A percentile compares a stretch with the other conserved stretches of the same genome.
Evolutionary conservation across 2,329 filamentous ascomycete genomes (phyloP).

Genomic region (Cladosporium halotolerans): DNA sequence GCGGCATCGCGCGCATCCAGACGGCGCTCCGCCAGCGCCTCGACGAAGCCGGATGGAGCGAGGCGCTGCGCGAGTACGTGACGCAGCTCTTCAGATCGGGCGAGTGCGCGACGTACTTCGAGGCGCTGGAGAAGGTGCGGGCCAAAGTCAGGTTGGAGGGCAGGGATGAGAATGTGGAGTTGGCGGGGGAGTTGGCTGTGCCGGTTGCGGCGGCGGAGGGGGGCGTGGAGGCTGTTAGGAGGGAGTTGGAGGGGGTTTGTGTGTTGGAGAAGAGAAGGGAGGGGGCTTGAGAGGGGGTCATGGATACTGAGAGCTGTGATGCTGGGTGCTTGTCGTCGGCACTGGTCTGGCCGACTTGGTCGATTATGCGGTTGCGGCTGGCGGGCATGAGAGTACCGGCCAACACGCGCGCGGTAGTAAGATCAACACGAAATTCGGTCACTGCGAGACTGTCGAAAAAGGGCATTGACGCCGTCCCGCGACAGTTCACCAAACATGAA

Average conservation of each 20-base stretch:
- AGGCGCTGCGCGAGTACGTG: conserved; percentile 49
- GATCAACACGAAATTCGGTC: too few species aligned
- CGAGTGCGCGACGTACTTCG: conserved; percentile 51
- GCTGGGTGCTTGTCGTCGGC: too few species aligned
- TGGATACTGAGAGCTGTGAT: neutral
- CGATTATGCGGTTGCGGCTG: too few species aligned
- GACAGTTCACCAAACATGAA: too few species aligned
- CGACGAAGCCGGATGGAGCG: conserved; percentile 53
- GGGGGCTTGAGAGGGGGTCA: conserved; percentile 1
- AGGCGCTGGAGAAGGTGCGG: conserved; percentile 50
- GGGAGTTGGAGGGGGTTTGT: conserved; percentile 46
- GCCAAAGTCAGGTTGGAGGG: conserved; percentile 21
- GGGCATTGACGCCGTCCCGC: too few species aligned
- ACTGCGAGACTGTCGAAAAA: too few species aligned
- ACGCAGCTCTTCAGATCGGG: conserved; percentile 52
- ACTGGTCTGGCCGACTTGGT: too few species aligned
- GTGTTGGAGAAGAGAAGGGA: conserved; percentile 37
- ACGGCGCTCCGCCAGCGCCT: conserved; percentile 48
- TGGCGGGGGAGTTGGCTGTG: conserved; percentile 24
- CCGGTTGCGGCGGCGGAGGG: conserved; percentile 43
- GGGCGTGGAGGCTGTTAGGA: conserved; percentile 46
- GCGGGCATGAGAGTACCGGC: too few species aligned
- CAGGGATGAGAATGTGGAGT: conserved; percentile 23
- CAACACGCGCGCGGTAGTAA: too few species aligned
- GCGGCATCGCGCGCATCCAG: conserved; percentile 52